Percentiles rank a stretch among this genome's conserved stretches.
Evolutionary conservation across 2,329 filamentous ascomycete species (phyloP).

Genomic region (Phialophora macrospora): DNA sequence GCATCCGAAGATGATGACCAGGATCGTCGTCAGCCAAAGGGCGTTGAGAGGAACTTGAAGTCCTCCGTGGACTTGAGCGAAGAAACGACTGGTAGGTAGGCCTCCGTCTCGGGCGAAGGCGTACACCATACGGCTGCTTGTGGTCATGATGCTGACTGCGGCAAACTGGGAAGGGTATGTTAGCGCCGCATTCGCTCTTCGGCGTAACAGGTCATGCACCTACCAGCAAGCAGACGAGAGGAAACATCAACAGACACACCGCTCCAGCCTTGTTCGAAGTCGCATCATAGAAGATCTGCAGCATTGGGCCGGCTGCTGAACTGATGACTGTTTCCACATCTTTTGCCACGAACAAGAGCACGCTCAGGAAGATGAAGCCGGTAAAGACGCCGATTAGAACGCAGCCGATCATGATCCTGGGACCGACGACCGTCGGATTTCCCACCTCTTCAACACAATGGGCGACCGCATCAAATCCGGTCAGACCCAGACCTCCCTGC

Average conservation of each 20-base stretch:
- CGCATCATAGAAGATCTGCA: conserved; percentile 67
- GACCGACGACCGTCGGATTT: conserved; percentile 59
- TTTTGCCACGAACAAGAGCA: conserved; percentile 67
- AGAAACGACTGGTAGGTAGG: conserved; percentile 51
- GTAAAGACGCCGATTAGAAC: conserved; percentile 67
- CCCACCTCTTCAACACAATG: conserved; percentile 62
- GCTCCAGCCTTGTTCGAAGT: conserved; percentile 66
- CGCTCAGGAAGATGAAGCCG: conserved; percentile 66
- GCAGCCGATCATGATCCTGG: conserved; percentile 69
- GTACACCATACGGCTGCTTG: conserved; percentile 68
- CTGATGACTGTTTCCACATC: conserved; percentile 62
- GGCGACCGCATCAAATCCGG: conserved; percentile 45
- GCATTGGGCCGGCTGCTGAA: conserved; percentile 61
- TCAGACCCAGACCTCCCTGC: conserved; percentile 56
- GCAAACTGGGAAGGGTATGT: conserved; percentile 61
- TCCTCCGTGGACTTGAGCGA: conserved; percentile 64
- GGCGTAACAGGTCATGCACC: conserved; percentile 7
- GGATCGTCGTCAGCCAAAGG: conserved; percentile 62
- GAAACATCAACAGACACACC: conserved; percentile 65
- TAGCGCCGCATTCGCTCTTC: neutral
- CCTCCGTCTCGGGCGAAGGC: conserved; percentile 71
- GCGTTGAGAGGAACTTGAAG: conserved; percentile 71
- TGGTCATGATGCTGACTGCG: conserved; percentile 68
- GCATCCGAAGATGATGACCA: conserved; percentile 70
- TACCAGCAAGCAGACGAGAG: conserved; percentile 33